phyloP scores from a whole-genome alignment of 2,329 filamentous ascomycete species.

The Phyllosticta citribraziliensis region DNA sequence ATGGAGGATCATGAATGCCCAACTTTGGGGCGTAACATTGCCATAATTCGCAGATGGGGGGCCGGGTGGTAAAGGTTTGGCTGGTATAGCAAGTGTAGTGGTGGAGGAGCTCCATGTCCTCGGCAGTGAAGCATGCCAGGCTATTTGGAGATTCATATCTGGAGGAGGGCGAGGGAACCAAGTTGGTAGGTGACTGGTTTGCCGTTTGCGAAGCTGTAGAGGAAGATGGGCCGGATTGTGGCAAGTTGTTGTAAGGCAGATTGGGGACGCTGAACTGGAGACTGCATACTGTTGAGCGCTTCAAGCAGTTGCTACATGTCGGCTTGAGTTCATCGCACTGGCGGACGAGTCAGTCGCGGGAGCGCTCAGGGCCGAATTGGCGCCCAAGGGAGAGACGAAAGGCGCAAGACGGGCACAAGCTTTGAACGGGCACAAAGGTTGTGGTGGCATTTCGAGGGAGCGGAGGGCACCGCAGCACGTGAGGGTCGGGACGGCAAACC shows the following conservation, averaged over 20 bases:
- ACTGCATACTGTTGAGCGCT: slow-evolving; percentile 20
- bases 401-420: neutral
- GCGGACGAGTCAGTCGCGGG: neutral
- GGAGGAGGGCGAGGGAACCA: neutral
- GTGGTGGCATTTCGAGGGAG: neutral
- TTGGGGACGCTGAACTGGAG: slow-evolving; percentile 16
- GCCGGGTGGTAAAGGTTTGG: slow-evolving; percentile 15
- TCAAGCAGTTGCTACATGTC: slow-evolving; percentile 22
- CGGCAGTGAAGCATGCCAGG: slow-evolving; percentile 14
- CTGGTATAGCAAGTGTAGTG: slow-evolving; percentile 23
- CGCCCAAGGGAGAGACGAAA: neutral
- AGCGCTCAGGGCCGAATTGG: neutral
- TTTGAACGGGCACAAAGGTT: neutral
- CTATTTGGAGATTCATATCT: neutral
- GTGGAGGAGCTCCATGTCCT: slow-evolving; percentile 22
- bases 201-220: neutral
- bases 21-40: slow-evolving; percentile 20
- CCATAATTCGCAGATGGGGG: slow-evolving; percentile 16
- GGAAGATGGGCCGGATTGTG: neutral
- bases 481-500: neutral
- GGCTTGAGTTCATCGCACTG: slow-evolving; percentile 24
- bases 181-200: neutral
- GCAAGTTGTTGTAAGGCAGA: neutral
- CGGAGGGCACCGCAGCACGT: no score
- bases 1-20: slow-evolving; percentile 33